Conservation (phyloP, 768 basidiomycete genomes). For the Clitopilus hobsonii region DNA sequence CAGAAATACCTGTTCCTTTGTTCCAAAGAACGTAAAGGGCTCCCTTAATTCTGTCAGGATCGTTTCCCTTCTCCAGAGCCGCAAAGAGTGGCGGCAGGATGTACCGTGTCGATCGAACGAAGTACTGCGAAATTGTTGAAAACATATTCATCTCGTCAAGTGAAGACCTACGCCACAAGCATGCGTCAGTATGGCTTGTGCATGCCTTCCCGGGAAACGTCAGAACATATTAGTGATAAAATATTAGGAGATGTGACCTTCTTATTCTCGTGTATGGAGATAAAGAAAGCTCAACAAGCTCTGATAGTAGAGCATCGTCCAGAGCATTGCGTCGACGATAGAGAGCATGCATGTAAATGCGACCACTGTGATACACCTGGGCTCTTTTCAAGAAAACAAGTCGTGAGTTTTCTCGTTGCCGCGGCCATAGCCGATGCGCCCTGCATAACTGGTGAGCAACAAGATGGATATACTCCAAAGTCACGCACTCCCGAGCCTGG, state of each 20-base stretch:
- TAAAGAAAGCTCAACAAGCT: conserved; percentile 69
- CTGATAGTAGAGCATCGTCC: conserved; percentile 66
- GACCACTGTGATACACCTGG: conserved; percentile 70
- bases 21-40: conserved; percentile 79
- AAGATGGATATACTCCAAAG: not conserved
- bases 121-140: conserved; percentile 41
- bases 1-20: conserved; percentile 56
- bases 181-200: conserved; percentile 60
- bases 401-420: conserved; percentile 74
- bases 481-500: conserved; percentile 55
- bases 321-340: conserved; percentile 69
- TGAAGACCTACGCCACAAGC: conserved; percentile 52
- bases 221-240: not conserved
- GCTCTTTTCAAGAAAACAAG: conserved; percentile 74
- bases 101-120: conserved; percentile 65
- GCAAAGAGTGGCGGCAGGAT: conserved; percentile 57
- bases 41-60: conserved; percentile 94
- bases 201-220: conserved; percentile 47
- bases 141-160: not conserved
- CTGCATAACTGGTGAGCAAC: conserved; percentile 24
- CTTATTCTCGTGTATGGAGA: conserved; percentile 78
- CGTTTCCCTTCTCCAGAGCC: conserved; percentile 66
- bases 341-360: conserved; percentile 72
- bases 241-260: conserved; percentile 41
- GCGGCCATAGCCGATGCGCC: conserved; percentile 60